Evolutionary conservation across 2,329 filamentous ascomycete species (phyloP), one percentile per base, ranked within the genome.

Genomic region (Colletotrichum ledebouriae): DNA sequence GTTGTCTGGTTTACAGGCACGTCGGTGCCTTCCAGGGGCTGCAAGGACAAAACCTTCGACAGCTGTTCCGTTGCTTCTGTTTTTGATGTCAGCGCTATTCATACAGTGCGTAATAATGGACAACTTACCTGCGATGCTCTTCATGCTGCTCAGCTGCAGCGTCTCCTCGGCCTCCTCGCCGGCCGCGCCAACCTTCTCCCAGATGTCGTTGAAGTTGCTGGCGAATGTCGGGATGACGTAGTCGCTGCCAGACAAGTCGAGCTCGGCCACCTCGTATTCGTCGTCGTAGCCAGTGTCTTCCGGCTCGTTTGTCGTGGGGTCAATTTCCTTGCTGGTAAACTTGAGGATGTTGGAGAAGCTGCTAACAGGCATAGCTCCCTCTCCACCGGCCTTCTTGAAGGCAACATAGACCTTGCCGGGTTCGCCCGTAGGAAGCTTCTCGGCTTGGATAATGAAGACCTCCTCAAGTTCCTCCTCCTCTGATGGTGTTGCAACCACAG

Each of bases 281-380:
- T 99, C 96, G 60, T 98, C 95, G 79, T 98, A 98, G 52, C 96
- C 96, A 53, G 83, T 87, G 15, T 97, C 94, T 79, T 99, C 96
- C 0, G 95, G 93, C 81, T 98, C 94, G 72, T 90, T 89, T n/a
- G 93, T 97, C 29, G 92, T 92, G 6, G 96, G 96, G 75, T 99
- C 96, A 72, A 99, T 96, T 81, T 99, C 96, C 83, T 98, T 98
- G 84, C 92, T 96, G 17, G 94, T 98, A 79, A 99, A 99, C 81
- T 96, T 98, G 77, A 99, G 91, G 44, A 93, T 84, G 80, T 98
- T 99, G 72, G 93, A 94, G 80, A 99, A 97, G 47, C 89, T 92
- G 59, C 91, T 90, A 22, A 92, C 85, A 4, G 94, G 90, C 78
- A 97, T 91, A n/a, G 91, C 87, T 49, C 84, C 86, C 74, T 94